phyloP scores from a whole-genome alignment of 2,329 filamentous ascomycete species.

The Raffaelea arxii region DNA sequence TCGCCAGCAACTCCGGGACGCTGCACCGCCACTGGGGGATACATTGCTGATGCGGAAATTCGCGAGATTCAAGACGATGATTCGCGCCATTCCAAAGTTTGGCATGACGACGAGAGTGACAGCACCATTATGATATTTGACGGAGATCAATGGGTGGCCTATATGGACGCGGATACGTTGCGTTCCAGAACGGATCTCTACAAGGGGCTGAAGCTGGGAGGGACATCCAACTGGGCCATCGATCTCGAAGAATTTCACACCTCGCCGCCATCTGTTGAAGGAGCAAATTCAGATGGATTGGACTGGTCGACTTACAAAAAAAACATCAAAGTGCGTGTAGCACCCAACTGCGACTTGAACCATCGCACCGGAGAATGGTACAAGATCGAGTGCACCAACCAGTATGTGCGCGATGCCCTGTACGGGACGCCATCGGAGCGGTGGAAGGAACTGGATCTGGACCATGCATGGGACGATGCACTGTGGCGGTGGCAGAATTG shows the following conservation, averaged over 20 bases:
- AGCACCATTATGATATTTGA: too few relatives aligned
- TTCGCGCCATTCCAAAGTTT: too few relatives aligned
- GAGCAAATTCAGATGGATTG: too few relatives aligned
- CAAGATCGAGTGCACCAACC: background rate
- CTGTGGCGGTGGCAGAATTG: background rate
- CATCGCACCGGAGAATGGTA: background rate
- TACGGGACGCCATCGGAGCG: background rate
- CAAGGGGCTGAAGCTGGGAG: too few relatives aligned
- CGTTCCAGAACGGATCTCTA: too few relatives aligned
- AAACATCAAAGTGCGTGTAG: background rate
- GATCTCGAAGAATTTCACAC: too few relatives aligned
- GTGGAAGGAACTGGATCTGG: background rate
- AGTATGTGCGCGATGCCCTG: background rate
- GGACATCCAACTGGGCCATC: too few relatives aligned
- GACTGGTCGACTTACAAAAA: background rate
- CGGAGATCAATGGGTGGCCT: too few relatives aligned
- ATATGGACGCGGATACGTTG: too few relatives aligned
- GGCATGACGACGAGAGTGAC: too few relatives aligned
- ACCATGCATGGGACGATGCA: background rate
- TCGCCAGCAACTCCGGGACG: conserved; percentile 20
- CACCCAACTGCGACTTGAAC: background rate
- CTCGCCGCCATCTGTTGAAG: too few relatives aligned
- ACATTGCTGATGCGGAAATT: conserved; percentile 28
- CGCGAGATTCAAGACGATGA: too few relatives aligned
- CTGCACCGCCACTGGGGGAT: conserved; percentile 27